These are phyloP conservation scores for Hygrophoropsis aurantiaca DNA, from an alignment of 768 basidiomycete genomes.

Conservation along the genomic window DNA sequence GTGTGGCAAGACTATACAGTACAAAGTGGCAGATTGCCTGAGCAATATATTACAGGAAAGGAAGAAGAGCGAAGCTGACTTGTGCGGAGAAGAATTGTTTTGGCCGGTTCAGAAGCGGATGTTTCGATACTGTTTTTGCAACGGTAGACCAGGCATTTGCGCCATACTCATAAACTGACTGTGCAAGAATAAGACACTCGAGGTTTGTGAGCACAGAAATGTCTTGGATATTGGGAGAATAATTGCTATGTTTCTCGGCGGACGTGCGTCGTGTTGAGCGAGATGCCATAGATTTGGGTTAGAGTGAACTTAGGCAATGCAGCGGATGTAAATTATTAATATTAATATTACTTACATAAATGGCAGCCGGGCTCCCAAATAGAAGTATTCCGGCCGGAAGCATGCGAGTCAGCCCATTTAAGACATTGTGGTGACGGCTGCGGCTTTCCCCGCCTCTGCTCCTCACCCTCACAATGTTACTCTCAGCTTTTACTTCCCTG, in stretches of 20 bases:
- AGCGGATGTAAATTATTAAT: too few relatives aligned
- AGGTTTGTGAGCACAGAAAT: conserved; percentile 33
- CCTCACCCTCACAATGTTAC: conserved; percentile 39
- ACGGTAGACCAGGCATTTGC: conserved; percentile 67
- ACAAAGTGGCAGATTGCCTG: conserved; percentile 12
- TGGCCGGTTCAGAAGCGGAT: conserved; percentile 66
- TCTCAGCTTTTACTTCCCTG: conserved; percentile 40
- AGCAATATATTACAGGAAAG: conserved; percentile 13
- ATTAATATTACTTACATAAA: too few relatives aligned
- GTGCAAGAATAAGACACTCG: conserved; percentile 81
- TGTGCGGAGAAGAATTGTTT: conserved; percentile 68
- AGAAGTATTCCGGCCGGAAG: neutral
- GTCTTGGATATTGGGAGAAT: conserved; percentile 1
- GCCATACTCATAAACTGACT: conserved; percentile 84
- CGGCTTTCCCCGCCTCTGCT: conserved; percentile 10
- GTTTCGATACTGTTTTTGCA: conserved; percentile 62
- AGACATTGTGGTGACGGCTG: conserved; percentile 9
- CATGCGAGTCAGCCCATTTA: conserved; percentile 25
- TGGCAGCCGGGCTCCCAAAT: neutral
- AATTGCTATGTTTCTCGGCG: neutral
- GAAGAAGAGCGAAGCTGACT: conserved; percentile 37
- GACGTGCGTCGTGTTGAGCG: conserved; percentile 24
- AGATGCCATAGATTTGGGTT: conserved; percentile 10
- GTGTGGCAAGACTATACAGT: conserved; percentile 61
- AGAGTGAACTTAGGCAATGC: too few relatives aligned